Evolutionary conservation across 306 rosid genomes (phyloP).

Genomic region (Corylus avellana): DNA sequence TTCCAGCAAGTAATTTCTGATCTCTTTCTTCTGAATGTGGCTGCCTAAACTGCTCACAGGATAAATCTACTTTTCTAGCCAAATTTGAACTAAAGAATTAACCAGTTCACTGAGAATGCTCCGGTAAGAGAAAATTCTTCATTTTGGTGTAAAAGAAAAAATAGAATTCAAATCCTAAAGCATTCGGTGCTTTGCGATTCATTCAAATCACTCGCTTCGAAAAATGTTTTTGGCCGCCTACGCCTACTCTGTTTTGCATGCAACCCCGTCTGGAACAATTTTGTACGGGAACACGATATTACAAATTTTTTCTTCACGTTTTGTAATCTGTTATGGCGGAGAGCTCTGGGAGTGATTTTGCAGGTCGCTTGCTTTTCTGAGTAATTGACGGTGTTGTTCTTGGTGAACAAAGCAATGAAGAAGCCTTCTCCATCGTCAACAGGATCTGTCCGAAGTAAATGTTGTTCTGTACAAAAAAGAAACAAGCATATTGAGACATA

Average conservation of each 20-base stretch:
- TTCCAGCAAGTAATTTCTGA: too few relatives aligned
- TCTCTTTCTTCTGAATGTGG: too few relatives aligned
- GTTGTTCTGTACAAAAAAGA: constrained; percentile 42
- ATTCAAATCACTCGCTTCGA: neutral
- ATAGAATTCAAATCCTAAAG: neutral
- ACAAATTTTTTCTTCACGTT: constrained; percentile 11
- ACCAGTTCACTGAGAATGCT: too few relatives aligned
- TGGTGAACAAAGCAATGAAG: constrained; percentile 73
- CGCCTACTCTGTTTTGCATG: constrained; percentile 17
- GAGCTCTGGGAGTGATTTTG: neutral
- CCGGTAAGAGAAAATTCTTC: too few relatives aligned
- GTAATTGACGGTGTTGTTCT: constrained; percentile 5
- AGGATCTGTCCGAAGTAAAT: constrained; percentile 66
- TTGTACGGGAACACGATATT: constrained; percentile 19
- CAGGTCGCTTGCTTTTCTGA: neutral
- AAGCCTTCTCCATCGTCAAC: constrained; percentile 79
- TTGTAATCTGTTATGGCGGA: neutral
- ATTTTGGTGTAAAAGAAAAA: neutral
- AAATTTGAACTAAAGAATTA: too few relatives aligned
- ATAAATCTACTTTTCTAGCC: too few relatives aligned
- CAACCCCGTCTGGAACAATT: constrained; percentile 41
- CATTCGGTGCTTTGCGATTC: neutral
- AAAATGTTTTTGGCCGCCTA: neutral
- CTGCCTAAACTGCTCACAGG: too few relatives aligned
- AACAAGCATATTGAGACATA: neutral